These are phyloP conservation scores for Gnomoniopsis sp. DNA, from an alignment of 2,329 filamentous ascomycete genomes.

Conservation along the genomic window DNA sequence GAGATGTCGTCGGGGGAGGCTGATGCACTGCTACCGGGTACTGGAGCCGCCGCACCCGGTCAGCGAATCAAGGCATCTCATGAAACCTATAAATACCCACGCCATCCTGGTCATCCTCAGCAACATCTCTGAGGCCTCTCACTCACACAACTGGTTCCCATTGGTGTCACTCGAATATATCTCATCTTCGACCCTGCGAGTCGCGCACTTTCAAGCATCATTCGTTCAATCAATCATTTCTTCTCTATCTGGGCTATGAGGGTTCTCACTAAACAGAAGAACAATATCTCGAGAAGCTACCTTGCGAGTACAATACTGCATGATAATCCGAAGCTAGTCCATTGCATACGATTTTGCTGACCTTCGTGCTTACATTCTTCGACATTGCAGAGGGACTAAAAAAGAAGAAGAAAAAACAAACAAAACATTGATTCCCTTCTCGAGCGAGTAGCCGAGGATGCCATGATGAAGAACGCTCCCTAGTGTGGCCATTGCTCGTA, in stretches of 20 bases:
- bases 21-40: background rate
- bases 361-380: no score
- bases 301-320: no score
- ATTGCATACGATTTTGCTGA: no score
- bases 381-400: no score
- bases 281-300: no score
- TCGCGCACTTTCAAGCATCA: background rate
- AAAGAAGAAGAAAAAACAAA: no score
- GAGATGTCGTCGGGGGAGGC: constrained; percentile 2
- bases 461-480: no score
- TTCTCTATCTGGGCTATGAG: background rate
- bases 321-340: no score
- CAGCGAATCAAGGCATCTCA: background rate
- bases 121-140: background rate
- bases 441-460: no score
- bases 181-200: background rate
- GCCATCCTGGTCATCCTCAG: background rate
- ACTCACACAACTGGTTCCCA: background rate
- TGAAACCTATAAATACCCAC: background rate
- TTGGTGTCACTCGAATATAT: no score
- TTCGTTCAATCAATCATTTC: background rate
- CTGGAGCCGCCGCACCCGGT: background rate
- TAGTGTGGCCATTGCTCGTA: no score
- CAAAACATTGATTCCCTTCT: no score
- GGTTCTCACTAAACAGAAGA: background rate